Conservation (phyloP, 805 yeast species). For the Sugiyamaella chiloensis region DNA sequence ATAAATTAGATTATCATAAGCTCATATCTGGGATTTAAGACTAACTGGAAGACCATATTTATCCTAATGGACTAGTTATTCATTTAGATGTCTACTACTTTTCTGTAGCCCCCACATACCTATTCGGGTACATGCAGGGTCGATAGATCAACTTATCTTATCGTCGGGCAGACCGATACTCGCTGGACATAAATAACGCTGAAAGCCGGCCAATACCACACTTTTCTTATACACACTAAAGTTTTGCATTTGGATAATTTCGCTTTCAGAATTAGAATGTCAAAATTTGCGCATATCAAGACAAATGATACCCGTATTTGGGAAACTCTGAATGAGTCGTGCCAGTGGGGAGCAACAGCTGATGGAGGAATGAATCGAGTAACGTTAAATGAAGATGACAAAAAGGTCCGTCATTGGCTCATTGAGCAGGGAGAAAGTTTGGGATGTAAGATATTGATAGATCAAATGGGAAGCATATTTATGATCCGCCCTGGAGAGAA, state of each 20-base stretch:
- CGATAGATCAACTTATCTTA: neutral
- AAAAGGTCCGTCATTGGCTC: constrained; percentile 65
- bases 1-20: too few relatives aligned
- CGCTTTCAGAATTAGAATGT: neutral
- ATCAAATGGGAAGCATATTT: constrained; percentile 67
- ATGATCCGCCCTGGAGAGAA: constrained; percentile 59
- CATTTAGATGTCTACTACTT: too few relatives aligned
- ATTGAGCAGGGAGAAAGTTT: constrained; percentile 46
- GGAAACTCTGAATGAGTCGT: constrained; percentile 60
- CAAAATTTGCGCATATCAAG: constrained; percentile 4
- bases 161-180: constrained; percentile 5
- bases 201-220: too few relatives aligned
- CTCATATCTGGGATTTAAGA: too few relatives aligned
- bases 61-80: neutral
- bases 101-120: neutral
- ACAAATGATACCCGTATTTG: constrained; percentile 45
- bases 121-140: neutral
- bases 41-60: neutral
- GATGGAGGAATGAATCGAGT: constrained; percentile 69
- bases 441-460: constrained; percentile 59
- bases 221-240: too few relatives aligned
- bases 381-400: constrained; percentile 61
- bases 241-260: too few relatives aligned
- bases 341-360: constrained; percentile 58
- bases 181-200: too few relatives aligned